These are phyloP conservation scores for Hypoxylon lenormandii DNA, from an alignment of 495 filamentous ascomycete genomes.

Conservation along the genomic window DNA sequence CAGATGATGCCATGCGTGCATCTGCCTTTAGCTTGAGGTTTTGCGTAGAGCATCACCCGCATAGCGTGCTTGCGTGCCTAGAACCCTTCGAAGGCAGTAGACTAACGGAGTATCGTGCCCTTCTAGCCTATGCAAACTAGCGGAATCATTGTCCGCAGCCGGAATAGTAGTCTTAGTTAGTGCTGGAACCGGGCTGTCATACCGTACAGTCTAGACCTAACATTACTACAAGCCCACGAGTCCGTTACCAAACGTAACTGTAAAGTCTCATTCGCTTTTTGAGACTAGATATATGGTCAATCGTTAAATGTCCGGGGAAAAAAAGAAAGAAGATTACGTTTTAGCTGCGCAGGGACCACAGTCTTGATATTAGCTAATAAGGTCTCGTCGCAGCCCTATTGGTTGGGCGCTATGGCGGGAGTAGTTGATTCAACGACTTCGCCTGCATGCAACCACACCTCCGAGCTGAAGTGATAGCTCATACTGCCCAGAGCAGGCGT, in stretches of 20 bases:
- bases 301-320: too few relatives aligned
- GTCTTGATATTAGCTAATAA: too few relatives aligned
- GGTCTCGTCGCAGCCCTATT: not conserved
- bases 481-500: not conserved
- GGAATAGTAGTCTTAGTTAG: constrained; percentile 18
- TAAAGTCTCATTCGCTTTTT: too few relatives aligned
- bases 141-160: constrained; percentile 39
- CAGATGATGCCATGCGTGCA: not conserved
- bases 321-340: too few relatives aligned
- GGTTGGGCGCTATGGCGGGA: not conserved
- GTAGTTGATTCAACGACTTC: not conserved
- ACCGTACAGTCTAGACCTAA: constrained; percentile 14
- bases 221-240: not conserved
- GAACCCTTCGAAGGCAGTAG: constrained; percentile 13
- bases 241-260: too few relatives aligned
- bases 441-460: not conserved
- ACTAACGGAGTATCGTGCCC: constrained; percentile 10
- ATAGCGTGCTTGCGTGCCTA: not conserved
- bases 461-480: not conserved
- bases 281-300: too few relatives aligned
- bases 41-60: not conserved
- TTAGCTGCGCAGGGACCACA: too few relatives aligned
- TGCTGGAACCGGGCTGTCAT: constrained; percentile 9
- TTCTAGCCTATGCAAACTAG: constrained; percentile 31
- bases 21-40: not conserved